Base-by-base conservation (phyloP, 164 flowering plant species). In the Magnolia kwangsiensis region DNA sequence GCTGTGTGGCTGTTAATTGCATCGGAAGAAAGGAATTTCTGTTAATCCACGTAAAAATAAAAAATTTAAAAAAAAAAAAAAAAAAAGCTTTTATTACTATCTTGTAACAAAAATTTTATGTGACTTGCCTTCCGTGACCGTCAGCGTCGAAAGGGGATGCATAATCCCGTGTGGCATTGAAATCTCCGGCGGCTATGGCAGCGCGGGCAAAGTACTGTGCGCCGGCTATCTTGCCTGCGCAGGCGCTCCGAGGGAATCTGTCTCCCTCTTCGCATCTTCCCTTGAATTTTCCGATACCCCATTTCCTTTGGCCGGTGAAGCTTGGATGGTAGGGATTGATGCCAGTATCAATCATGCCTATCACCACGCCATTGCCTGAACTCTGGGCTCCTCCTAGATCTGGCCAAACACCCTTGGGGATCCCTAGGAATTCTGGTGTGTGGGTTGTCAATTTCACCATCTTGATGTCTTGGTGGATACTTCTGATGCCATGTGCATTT, bases 91-190 rank as follows among this genome's bases (percentile, higher is more conserved):
- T 13, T 4, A 59, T 59, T 37, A 37, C 7, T 37, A 37, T 37
- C 45, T 37, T 37, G 45, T 37, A 37, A 37, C 45, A 37, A 37
- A 37, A 37, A 8, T 19, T 59, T 59, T 10, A 13, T 31, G 72
- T 77, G 21, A 82, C 87, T 82, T 81, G 72, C 91, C 91, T 89
- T 78, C 91, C 90, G 81, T 89, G 91, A 49, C 91, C 91, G 77
- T 87, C 91, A 11, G 90, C 88, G 81, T 89, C 91, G 55, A 84
- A 87, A 19, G 91, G 91, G 10, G 91, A 89, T 19, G 87, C 84
- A 78, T 65, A 85, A 75, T 89, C 90, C 9, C 85, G 87, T 0
- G 86, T 77, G 18, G 83, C 76, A 77, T 86, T 86, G 74, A 89
- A 86, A 51, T 86, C 88, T 19, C 87, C 89, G 13, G 86, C 84